Base-by-base conservation (phyloP, 371 early-diverging fungal species). In the Gilbertella persicaria region DNA sequence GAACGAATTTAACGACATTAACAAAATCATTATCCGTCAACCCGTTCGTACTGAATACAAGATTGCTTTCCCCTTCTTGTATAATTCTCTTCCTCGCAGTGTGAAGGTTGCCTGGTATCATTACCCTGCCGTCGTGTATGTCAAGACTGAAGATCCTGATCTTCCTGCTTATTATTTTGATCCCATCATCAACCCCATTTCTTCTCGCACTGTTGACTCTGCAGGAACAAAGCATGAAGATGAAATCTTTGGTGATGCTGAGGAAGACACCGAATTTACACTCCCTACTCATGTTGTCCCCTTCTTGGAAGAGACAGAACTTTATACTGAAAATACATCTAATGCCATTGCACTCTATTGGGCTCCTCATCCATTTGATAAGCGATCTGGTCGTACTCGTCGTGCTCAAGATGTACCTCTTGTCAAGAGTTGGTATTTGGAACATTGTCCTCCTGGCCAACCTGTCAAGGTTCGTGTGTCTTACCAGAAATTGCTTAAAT, bases 1-100 rank as follows among this genome's bases (percentile, higher is more conserved):
- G 99, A 99, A 98, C 69, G 99, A 98, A 71, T 99, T 99, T 75
- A 99, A 99, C 80, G 99, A 99, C 66, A 96, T 99, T 79, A 94
- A 95, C 91, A 98, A 98, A 76, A 91, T 99, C 55, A 97, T 99
- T 58, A 95, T 99, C 51, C 92, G 99, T 42, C 96, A 96, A 60
- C 97, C 97, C 10, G 86, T 97, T 48, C 91, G 98, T 51, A 95
- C 98, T 21, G 99, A 99, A 76, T 98, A 99, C 85, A 95, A 94
- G 72, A 91, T 99, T 46, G 99, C 99, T 6, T 98, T 95, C 76
- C 99, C 99, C 36, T 95, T 90, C 74, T 78, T 99, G 48, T 99
- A 97, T 76, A 99, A 99, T 73, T 92, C 93, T 10, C 80, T 94
- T 33, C 98, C 98, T 14, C 91, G 98, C 36, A 83, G 92, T 29